Percentiles rank a stretch among this genome's conserved stretches.
These are phyloP conservation scores for Diaporthe caulivora DNA, from an alignment of 2,329 filamentous ascomycete genomes.

Conservation along the genomic window DNA sequence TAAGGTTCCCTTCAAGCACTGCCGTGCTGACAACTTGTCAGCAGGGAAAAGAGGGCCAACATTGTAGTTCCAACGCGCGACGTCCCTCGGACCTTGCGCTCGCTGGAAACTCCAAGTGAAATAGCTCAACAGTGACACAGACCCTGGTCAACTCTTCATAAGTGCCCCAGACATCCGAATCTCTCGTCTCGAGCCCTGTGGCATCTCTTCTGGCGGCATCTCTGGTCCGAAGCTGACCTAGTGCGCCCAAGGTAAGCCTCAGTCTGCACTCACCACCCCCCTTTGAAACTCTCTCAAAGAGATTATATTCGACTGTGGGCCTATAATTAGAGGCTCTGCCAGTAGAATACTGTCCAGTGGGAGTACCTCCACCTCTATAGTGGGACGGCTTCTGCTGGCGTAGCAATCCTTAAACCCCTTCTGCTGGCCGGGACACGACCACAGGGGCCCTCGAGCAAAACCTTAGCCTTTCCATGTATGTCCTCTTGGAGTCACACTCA, in stretches of 20 bases:
- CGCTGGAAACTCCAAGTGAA: not conserved
- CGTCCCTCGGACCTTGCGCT: not conserved
- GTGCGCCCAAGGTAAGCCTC: constrained; percentile 14
- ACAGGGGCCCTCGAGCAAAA: not conserved
- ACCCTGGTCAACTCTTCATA: not conserved
- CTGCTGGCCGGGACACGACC: not conserved
- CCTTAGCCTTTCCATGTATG: constrained; percentile 9
- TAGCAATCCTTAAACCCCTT: not conserved
- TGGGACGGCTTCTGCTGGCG: not conserved
- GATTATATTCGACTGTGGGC: not conserved
- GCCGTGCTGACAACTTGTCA: not conserved
- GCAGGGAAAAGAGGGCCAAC: not conserved
- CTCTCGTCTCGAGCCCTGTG: not conserved
- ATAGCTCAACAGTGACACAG: not conserved
- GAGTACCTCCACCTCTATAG: constrained; percentile 1
- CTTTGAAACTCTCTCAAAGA: not conserved
- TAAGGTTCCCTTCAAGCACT: not conserved
- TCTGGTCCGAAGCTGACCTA: not conserved
- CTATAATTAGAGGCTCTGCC: not conserved
- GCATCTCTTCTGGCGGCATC: not conserved
- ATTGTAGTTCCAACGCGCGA: not conserved
- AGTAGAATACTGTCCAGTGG: not conserved
- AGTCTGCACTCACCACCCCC: not conserved
- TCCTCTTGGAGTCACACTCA: constrained; percentile 4
- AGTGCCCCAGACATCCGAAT: not conserved